Percentiles rank a stretch among this genome's conserved stretches.
Evolutionary conservation across 306 rosid species (phyloP).

Genomic region (Elaeagnus macrophylla): DNA sequence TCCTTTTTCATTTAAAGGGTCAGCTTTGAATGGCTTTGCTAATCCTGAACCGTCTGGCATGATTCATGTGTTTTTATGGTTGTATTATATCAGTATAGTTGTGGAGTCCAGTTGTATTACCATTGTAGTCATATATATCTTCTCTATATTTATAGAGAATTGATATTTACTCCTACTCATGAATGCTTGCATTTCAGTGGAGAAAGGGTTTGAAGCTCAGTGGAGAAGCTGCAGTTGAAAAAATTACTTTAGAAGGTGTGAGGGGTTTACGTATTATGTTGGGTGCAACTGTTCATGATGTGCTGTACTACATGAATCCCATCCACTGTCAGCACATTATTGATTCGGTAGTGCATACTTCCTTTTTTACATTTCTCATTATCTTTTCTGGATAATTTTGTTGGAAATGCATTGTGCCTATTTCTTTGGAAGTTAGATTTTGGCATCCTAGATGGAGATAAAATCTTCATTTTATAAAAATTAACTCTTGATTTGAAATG

Average conservation of each 20-base stretch:
- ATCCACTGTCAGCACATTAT: conserved; percentile 92
- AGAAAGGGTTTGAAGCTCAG: conserved; percentile 97
- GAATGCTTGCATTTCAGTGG: conserved; percentile 56
- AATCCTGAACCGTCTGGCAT: no score
- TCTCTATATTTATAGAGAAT: no score
- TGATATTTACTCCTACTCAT: conserved; percentile 8
- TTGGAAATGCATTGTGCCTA: background rate
- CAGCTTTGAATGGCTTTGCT: no score
- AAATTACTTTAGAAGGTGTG: conserved; percentile 88
- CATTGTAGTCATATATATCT: no score
- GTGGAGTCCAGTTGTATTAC: no score
- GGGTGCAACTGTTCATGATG: conserved; percentile 96
- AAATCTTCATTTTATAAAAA: no score
- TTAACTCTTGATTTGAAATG: no score
- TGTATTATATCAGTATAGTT: no score
- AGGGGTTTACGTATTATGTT: conserved; percentile 86
- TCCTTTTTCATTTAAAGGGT: no score
- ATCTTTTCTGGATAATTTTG: conserved; percentile 2
- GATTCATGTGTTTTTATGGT: no score
- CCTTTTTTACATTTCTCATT: conserved; percentile 11
- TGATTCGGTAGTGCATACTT: conserved; percentile 52
- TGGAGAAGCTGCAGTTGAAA: conserved; percentile 85
- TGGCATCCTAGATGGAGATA: no score
- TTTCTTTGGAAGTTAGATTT: no score
- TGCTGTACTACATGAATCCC: conserved; percentile 97